Base-by-base conservation (phyloP, 352 stramenopile genomes). In the Thalassiosira mediterranea region DNA sequence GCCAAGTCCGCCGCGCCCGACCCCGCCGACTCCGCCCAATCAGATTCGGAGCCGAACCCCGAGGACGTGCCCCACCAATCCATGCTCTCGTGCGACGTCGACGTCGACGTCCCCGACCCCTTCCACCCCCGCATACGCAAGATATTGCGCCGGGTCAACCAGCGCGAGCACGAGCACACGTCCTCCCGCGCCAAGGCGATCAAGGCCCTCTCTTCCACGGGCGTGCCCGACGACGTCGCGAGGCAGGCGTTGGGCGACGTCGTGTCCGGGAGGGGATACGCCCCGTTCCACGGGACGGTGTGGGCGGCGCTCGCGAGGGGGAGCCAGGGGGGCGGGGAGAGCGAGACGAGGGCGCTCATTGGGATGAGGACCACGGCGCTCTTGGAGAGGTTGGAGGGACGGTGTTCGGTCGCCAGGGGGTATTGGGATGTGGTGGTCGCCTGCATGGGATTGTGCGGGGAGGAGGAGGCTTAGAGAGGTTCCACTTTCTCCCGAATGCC, bases 91-190 rank as follows among this genome's bases (percentile, higher is more conserved):
- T 88, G 84, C 49, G 84, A 91, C 46, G 69, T 88, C 21, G 79
- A 89, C 44, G 63, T 88, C 25, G 44, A 76, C 11, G 44, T 91
- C 34, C 78, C 81, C 13, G 75, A 63, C 58, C 66, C 91, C 4
- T 89, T 86, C 66, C 80, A 82, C 46, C 74, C 77, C 46, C 74
- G 80, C 1, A 71, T 57, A 25, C 77, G 84, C 8, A 82, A 92
- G 25, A 66, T 91, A n/a, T 51, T 91, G 4, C 83, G 79, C 28
- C 62, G 82, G 13, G 83, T 86, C n/a, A 91, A 92, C 46, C 64
- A 76, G 23, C 76, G 87, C 31, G 84, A 92, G 68, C 84, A 87
- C 42, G 87, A 92, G 53, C 91, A 91, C 42, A 88, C 82, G 2
- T 83, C 61, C 26, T 81, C 52, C 29, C 78, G 87, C 0, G 87